These are phyloP conservation scores for Daedaleopsis nitida DNA, from an alignment of 768 basidiomycete genomes.

Conservation along the genomic window DNA sequence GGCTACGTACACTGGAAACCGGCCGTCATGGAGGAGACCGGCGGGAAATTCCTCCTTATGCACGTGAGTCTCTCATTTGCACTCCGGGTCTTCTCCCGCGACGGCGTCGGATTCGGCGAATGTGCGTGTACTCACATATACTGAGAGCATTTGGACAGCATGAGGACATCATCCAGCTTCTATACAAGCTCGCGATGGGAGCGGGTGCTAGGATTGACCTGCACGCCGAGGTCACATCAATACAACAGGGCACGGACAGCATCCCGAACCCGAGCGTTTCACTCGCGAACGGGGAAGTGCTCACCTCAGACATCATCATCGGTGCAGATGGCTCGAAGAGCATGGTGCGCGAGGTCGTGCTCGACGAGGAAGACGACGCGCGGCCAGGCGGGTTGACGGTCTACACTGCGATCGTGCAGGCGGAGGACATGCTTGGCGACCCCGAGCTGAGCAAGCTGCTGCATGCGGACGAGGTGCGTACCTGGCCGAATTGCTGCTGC, in stretches of 20 bases:
- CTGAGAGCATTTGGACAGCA: conserved; percentile 38
- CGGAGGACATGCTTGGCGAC: conserved; percentile 42
- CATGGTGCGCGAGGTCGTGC: conserved; percentile 36
- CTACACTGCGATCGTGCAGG: conserved; percentile 48
- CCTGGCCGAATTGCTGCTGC: no score
- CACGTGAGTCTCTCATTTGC: conserved; percentile 38
- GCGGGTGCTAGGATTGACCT: conserved; percentile 52
- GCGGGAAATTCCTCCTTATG: conserved; percentile 51
- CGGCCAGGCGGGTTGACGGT: conserved; percentile 36
- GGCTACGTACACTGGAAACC: conserved; percentile 52
- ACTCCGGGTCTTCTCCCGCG: neutral
- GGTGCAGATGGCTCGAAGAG: conserved; percentile 62
- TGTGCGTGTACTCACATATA: neutral
- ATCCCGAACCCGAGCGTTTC: conserved; percentile 25
- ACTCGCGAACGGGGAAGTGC: conserved; percentile 42
- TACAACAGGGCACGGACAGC: conserved; percentile 19
- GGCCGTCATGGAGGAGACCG: conserved; percentile 47
- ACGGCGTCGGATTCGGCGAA: neutral
- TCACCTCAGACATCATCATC: conserved; percentile 58
- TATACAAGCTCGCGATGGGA: conserved; percentile 46
- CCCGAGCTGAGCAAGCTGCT: conserved; percentile 35
- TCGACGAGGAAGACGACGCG: conserved; percentile 34
- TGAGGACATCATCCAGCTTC: conserved; percentile 50
- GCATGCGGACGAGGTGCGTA: conserved; percentile 34
- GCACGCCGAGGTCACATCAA: conserved; percentile 27